Conservation (phyloP, 176 grass and related monocot genomes). For the Rhipidocladum racemiflorum region DNA sequence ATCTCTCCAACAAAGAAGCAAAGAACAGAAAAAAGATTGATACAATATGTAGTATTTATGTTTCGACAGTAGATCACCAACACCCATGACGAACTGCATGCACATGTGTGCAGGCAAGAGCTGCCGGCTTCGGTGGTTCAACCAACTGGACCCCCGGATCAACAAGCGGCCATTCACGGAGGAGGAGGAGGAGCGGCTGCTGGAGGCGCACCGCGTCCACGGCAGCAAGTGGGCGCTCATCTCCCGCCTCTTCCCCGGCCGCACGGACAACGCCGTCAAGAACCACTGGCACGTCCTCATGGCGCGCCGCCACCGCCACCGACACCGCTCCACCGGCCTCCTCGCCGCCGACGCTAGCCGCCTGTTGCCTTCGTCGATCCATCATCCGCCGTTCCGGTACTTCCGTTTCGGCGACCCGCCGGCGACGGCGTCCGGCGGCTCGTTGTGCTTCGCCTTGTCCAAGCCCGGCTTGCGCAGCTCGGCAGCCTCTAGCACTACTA, state of each 20-base stretch:
- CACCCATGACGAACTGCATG: background rate
- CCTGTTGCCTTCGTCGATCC: background rate
- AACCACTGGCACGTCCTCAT: slow-evolving; percentile 74
- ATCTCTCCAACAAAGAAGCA: background rate
- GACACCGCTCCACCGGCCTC: background rate
- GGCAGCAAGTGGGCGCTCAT: slow-evolving; percentile 67
- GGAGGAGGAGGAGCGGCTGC: slow-evolving; percentile 61
- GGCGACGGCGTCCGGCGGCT: background rate
- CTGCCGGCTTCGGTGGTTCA: slow-evolving; percentile 74
- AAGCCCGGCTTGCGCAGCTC: slow-evolving; percentile 2
- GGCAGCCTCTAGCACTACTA: background rate
- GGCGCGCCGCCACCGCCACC: slow-evolving; percentile 47
- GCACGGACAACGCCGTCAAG: slow-evolving; percentile 67
- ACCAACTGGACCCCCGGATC: slow-evolving; percentile 75
- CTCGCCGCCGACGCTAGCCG: background rate
- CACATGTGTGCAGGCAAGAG: slow-evolving; percentile 49
- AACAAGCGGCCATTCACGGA: slow-evolving; percentile 65
- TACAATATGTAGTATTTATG: background rate
- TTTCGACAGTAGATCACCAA: background rate
- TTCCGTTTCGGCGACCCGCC: slow-evolving; percentile 1
- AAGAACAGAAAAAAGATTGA: background rate
- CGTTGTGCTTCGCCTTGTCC: slow-evolving; percentile 36
- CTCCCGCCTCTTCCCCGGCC: slow-evolving; percentile 53
- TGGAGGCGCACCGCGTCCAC: slow-evolving; percentile 45
- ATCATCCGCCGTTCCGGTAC: background rate